phyloP scores from a whole-genome alignment of 106 monocot genomes.

The Gastrodia elata region DNA sequence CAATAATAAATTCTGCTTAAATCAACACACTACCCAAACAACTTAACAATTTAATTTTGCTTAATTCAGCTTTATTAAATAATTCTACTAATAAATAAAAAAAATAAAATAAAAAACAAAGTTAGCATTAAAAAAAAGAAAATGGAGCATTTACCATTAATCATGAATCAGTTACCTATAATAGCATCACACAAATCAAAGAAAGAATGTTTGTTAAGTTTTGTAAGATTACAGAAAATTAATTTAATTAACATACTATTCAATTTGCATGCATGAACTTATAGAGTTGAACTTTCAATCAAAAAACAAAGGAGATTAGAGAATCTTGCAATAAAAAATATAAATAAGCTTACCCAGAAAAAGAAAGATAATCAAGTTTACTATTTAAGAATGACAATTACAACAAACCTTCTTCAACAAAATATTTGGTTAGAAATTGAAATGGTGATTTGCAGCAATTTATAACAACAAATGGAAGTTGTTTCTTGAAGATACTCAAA shows the following conservation, averaged over 20 bases:
- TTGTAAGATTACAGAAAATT: neutral
- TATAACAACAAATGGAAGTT: conserved; percentile 49
- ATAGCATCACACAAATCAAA: neutral
- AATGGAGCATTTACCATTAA: neutral
- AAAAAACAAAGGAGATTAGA: neutral
- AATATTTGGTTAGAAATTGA: conserved; percentile 70
- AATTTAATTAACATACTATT: neutral
- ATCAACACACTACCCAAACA: too few relatives aligned
- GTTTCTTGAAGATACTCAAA: conserved; percentile 50
- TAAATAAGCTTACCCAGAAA: neutral
- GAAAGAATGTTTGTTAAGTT: neutral
- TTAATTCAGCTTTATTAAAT: too few relatives aligned
- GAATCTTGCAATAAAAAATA: neutral
- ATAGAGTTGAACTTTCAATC: neutral
- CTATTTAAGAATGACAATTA: neutral
- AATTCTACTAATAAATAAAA: too few relatives aligned
- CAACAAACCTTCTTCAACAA: conserved; percentile 58
- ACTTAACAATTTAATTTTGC: too few relatives aligned
- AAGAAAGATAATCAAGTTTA: neutral
- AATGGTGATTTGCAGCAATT: conserved; percentile 41
- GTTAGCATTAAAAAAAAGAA: too few relatives aligned
- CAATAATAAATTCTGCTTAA: too few relatives aligned
- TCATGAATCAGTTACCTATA: neutral
- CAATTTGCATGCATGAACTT: neutral
- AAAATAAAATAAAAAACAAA: too few relatives aligned